Percentiles rank a stretch among this genome's conserved stretches.
These are phyloP conservation scores for Cryomyces antarcticus DNA, from an alignment of 495 filamentous ascomycete species.

Conservation along the genomic window DNA sequence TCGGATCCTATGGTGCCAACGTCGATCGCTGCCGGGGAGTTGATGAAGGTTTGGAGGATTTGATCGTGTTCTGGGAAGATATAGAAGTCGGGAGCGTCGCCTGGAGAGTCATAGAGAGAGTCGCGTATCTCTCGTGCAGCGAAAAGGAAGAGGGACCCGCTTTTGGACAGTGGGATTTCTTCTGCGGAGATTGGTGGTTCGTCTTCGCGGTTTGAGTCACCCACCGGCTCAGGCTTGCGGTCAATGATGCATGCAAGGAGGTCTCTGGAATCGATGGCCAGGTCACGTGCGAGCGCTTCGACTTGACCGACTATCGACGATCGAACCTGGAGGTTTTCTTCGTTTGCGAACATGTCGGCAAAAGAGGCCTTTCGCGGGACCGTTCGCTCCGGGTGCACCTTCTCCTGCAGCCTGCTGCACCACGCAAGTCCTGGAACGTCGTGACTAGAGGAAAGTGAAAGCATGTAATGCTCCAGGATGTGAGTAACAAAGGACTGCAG, in stretches of 20 bases:
- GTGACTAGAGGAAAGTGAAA: constrained; percentile 27
- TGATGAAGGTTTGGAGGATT: constrained; percentile 18
- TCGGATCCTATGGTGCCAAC: constrained; percentile 15
- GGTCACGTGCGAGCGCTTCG: constrained; percentile 50
- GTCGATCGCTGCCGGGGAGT: constrained; percentile 8
- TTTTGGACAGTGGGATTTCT: constrained; percentile 54
- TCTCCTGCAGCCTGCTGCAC: constrained; percentile 59
- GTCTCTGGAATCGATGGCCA: constrained; percentile 26
- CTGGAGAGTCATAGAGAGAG: constrained; percentile 12
- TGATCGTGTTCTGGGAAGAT: constrained; percentile 22
- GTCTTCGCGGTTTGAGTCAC: constrained; percentile 20
- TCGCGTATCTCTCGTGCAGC: constrained; percentile 16
- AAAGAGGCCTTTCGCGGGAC: constrained; percentile 36
- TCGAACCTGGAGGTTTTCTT: constrained; percentile 39
- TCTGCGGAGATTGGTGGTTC: constrained; percentile 26
- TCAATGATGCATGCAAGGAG: constrained; percentile 25
- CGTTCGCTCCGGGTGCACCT: constrained; percentile 37
- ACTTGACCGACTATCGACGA: constrained; percentile 61
- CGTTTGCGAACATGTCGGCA: constrained; percentile 37
- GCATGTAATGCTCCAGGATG: constrained; percentile 59
- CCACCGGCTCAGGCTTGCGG: constrained; percentile 16
- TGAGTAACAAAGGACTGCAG: constrained; percentile 76
- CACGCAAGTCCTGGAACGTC: constrained; percentile 48
- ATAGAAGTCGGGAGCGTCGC: constrained; percentile 3
- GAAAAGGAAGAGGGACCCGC: constrained; percentile 24